Conservation (phyloP, 805 yeast species). For the Torulaspora quercuum region DNA sequence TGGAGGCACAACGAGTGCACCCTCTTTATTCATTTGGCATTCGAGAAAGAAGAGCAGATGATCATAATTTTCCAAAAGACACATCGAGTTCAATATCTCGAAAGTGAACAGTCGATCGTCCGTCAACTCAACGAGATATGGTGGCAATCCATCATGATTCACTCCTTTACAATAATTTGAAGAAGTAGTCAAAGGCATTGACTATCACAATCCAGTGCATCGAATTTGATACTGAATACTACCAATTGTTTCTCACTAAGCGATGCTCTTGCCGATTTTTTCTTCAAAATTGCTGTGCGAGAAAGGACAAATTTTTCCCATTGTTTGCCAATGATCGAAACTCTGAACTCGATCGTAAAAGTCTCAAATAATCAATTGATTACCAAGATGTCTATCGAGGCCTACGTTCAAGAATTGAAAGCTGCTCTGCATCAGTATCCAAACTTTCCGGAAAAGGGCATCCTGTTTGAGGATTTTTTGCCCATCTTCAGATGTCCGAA, state of each 20-base stretch:
- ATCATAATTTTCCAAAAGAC: slow-evolving; percentile 36
- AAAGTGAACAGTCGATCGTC: slow-evolving; percentile 21
- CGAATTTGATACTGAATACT: no score
- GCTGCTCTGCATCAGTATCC: slow-evolving; percentile 72
- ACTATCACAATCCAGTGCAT: no score
- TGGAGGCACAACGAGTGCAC: slow-evolving; percentile 32
- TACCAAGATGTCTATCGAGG: slow-evolving; percentile 28
- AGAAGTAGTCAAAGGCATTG: slow-evolving; percentile 2
- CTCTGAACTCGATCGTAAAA: no score
- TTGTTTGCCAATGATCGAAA: neutral
- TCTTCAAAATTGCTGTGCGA: neutral
- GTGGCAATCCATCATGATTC: slow-evolving; percentile 12
- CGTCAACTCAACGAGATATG: slow-evolving; percentile 30
- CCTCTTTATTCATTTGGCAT: slow-evolving; percentile 16
- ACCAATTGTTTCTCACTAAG: no score
- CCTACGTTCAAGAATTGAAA: slow-evolving; percentile 46
- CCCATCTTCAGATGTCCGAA: slow-evolving; percentile 87
- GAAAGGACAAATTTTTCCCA: slow-evolving; percentile 2
- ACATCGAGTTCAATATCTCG: slow-evolving; percentile 32
- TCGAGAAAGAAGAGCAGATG: slow-evolving; percentile 39
- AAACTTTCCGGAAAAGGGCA: slow-evolving; percentile 90
- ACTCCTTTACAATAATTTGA: neutral
- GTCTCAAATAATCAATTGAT: neutral
- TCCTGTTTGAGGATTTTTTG: slow-evolving; percentile 91
- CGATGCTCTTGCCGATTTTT: no score